These are phyloP conservation scores for Acanthamoeba castellanii DNA, from an alignment of 208 protist genomes.

Conservation along the genomic window DNA sequence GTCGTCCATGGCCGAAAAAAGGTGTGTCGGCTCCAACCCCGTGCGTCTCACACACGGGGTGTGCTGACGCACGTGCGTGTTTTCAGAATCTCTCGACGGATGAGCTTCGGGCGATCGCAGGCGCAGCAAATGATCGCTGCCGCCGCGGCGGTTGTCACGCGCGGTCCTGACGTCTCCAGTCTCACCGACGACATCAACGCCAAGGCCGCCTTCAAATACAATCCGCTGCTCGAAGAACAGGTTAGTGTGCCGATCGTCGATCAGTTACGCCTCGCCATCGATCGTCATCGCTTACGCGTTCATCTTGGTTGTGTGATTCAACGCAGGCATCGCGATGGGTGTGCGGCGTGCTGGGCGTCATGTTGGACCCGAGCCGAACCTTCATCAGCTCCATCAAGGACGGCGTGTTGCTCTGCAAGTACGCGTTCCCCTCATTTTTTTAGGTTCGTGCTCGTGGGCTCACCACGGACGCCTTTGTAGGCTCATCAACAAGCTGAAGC, in stretches of 20 bases:
- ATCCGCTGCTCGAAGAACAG: slow-evolving; percentile 79
- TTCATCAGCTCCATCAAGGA: slow-evolving; percentile 76
- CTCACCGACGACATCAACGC: slow-evolving; percentile 76
- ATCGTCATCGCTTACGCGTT: neutral
- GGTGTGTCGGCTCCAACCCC: neutral
- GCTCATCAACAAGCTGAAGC: slow-evolving; percentile 33
- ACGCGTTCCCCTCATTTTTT: neutral
- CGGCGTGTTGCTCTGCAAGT: slow-evolving; percentile 80
- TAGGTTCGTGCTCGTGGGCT: no score
- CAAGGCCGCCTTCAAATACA: slow-evolving; percentile 84
- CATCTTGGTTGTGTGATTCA: neutral
- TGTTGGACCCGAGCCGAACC: slow-evolving; percentile 25
- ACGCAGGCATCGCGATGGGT: slow-evolving; percentile 74
- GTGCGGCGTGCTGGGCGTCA: slow-evolving; percentile 23
- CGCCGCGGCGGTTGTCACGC: neutral
- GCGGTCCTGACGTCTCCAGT: slow-evolving; percentile 70
- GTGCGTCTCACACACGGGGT: neutral
- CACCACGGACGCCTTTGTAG: neutral
- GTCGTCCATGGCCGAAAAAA: neutral
- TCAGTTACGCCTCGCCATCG: neutral
- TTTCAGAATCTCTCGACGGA: neutral
- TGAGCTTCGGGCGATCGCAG: neutral
- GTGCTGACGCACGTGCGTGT: neutral
- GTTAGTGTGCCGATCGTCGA: neutral
- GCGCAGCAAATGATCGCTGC: neutral